Evolutionary conservation across 2,329 filamentous ascomycete genomes (phyloP), one percentile per base, ranked within the genome.

Genomic region (Pseudogymnoascus sp.): DNA sequence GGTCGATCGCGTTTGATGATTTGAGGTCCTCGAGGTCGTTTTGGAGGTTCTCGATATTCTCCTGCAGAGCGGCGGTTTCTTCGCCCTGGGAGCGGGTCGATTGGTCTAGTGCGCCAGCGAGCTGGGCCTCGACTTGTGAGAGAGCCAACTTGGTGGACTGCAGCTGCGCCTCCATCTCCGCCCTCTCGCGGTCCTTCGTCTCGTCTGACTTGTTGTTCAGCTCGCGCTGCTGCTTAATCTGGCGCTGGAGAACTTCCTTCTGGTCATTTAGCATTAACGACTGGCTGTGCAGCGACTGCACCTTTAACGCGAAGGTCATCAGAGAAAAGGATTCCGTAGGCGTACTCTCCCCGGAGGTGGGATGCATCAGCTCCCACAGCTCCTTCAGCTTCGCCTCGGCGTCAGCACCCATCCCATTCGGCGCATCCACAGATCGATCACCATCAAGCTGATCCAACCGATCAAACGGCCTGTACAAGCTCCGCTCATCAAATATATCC

Each of bases 201-300:
- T 83, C 79, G 66, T 96, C 91, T 1, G 90, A 91, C 70, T 92
- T 92, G 76, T 81, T 91, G 75, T 96, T 96, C 62, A 97, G 81
- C 70, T 96, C 91, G 62, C 92, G 88, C 74, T 97, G 93, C 72
- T 97, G 92, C 75, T 96, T 93, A 69, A 97, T 93, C 72, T 97
- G 92, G 43, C 91, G 85, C 69, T 93, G 88, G 7, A 97, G 80
- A 20, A 96, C 92, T 57, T 85, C 84, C 71, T 96, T 95, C 71
- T 97, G 92, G 67, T 96, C 90, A 64, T 90, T 87, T 35, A 97
- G 78, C 18, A 83, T 83, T 16, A 86, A 88, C n/a, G 90, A 83
- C 62, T 90, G 88, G 39, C 81, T 79, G 70, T 91, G 90, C 4
- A 97, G 77, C 75, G 85, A 88, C 68, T 91, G 87, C 0, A 97